Evolutionary conservation across 1,284 basidiomycete species (phyloP).

Genomic region (Ustilago loliicola): DNA sequence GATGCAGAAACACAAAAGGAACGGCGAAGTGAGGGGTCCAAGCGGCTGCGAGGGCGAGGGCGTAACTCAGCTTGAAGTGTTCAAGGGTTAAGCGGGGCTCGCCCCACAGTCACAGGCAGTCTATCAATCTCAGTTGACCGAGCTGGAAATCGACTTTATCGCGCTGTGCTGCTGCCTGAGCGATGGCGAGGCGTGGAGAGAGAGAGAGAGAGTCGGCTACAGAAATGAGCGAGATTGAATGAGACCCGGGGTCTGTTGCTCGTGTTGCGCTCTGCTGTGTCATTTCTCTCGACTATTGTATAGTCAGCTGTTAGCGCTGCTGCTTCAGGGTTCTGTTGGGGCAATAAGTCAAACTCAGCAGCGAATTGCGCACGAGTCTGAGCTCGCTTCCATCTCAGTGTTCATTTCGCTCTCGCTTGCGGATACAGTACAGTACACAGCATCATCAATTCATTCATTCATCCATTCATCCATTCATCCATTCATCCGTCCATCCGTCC

Average conservation of each 20-base stretch:
- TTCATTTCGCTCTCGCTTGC: neutral
- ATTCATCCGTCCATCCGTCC: no score
- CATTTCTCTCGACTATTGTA: no score
- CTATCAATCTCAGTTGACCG: neutral
- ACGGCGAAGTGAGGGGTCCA: neutral
- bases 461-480: no score
- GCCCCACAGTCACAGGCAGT: no score
- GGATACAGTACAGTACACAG: neutral
- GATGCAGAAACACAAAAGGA: conserved; percentile 1
- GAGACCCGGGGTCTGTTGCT: no score
- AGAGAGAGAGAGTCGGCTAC: no score
- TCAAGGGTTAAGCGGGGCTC: no score
- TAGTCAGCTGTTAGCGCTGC: no score
- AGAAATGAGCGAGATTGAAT: conserved; percentile 4
- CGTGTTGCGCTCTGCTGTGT: no score
- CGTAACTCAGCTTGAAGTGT: neutral
- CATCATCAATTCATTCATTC: no score
- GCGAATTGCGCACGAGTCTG: neutral
- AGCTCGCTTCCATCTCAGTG: neutral
- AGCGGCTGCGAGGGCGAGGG: neutral
- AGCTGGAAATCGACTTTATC: neutral
- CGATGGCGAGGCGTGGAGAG: neutral
- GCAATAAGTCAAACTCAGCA: conserved; percentile 3
- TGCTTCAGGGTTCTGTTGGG: neutral
- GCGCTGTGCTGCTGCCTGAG: neutral